Evolutionary conservation across 148 eudicot species (phyloP).

Genomic region (Rhododendron ovatum): DNA sequence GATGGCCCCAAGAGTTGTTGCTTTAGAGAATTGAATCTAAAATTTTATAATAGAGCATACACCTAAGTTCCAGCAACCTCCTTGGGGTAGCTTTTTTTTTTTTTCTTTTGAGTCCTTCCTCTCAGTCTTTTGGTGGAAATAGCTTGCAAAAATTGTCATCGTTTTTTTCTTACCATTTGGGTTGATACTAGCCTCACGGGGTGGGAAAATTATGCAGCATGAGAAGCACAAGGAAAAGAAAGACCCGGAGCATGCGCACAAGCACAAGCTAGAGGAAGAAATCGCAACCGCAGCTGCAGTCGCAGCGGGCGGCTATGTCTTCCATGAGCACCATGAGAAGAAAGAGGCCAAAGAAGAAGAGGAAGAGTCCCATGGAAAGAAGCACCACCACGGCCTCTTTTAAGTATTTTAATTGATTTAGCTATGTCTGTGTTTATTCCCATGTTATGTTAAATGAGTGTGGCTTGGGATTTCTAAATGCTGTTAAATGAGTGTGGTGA

Average conservation of each 20-base stretch:
- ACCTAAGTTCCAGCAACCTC: no score
- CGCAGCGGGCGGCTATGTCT: slow-evolving; percentile 39
- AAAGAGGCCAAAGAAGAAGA: slow-evolving; percentile 35
- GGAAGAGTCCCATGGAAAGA: not conserved
- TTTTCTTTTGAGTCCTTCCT: not conserved
- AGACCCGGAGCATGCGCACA: slow-evolving; percentile 55
- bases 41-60: no score
- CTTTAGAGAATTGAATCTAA: no score
- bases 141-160: not conserved
- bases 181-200: not conserved
- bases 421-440: not conserved
- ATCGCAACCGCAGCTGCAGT: slow-evolving; percentile 42
- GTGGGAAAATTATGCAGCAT: slow-evolving; percentile 16
- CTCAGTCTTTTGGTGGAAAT: not conserved
- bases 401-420: not conserved
- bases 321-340: slow-evolving; percentile 60
- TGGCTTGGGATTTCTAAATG: not conserved
- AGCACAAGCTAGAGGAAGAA: slow-evolving; percentile 46
- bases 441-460: no score
- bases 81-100: no score
- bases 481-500: not conserved
- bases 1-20: no score
- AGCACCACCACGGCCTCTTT: not conserved
- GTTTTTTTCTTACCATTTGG: not conserved
- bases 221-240: slow-evolving; percentile 62